Percentiles rank a stretch among this genome's conserved stretches.
Conservation (phyloP, 1,284 basidiomycete species). For the Baeospora myosura region DNA sequence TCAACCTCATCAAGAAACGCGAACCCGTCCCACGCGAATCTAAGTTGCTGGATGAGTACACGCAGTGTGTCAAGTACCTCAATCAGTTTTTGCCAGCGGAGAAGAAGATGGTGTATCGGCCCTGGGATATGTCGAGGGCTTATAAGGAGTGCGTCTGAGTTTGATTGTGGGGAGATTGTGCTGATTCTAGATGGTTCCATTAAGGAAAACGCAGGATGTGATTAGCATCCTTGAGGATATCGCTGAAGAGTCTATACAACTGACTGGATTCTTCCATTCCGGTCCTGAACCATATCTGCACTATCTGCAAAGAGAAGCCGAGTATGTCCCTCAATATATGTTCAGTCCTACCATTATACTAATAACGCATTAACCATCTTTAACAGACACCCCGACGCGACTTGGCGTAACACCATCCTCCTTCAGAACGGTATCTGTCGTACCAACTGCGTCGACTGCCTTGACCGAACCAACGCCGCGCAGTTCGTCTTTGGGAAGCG, state of each 20-base stretch:
- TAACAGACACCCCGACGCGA: constrained; percentile 18
- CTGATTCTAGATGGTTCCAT: neutral
- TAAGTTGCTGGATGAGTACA: constrained; percentile 90
- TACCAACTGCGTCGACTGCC: constrained; percentile 92
- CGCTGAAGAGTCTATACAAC: constrained; percentile 88
- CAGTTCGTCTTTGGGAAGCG: constrained; percentile 98
- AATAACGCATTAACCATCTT: neutral
- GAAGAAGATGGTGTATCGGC: constrained; percentile 86
- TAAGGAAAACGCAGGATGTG: constrained; percentile 89
- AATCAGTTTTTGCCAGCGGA: constrained; percentile 90
- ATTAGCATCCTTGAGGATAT: constrained; percentile 94
- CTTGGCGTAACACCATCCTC: constrained; percentile 64
- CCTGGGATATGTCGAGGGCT: constrained; percentile 94
- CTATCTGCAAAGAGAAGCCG: constrained; percentile 40
- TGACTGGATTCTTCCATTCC: constrained; percentile 92
- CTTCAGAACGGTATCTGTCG: constrained; percentile 89
- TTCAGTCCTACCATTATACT: neutral
- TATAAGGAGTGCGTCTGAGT: constrained; percentile 68
- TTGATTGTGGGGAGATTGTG: neutral
- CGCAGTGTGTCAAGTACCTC: constrained; percentile 86
- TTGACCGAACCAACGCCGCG: constrained; percentile 95
- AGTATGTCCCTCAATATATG: constrained; percentile 26
- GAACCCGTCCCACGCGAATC: constrained; percentile 83
- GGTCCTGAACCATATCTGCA: constrained; percentile 74
- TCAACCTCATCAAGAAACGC: constrained; percentile 92